Evolutionary conservation across 306 rosid species (phyloP).

Genomic region (Mimosa pudica): DNA sequence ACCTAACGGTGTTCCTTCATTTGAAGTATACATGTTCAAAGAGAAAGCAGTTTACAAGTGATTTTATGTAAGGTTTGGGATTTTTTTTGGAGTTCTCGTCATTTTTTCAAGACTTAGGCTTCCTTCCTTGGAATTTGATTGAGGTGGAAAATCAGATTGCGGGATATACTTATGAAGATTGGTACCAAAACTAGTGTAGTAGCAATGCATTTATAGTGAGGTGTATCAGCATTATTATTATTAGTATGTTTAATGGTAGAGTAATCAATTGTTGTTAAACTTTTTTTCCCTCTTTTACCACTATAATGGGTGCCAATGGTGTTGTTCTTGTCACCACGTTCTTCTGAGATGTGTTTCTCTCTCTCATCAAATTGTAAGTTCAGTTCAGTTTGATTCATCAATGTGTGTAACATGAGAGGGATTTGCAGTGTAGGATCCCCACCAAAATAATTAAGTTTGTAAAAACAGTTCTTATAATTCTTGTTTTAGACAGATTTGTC

Average conservation of each 20-base stretch:
- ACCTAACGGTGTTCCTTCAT: slow-evolving; percentile 64
- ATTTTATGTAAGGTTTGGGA: slow-evolving; percentile 69
- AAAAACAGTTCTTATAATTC: slow-evolving; percentile 39
- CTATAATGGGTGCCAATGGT: slow-evolving; percentile 61
- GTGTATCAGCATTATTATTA: slow-evolving; percentile 39
- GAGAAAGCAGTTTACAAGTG: slow-evolving; percentile 61
- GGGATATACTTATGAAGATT: slow-evolving; percentile 65
- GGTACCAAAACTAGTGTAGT: slow-evolving; percentile 51
- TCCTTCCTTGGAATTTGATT: slow-evolving; percentile 62
- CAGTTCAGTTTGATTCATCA: slow-evolving; percentile 55
- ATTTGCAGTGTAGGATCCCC: slow-evolving; percentile 55
- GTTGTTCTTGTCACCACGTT: slow-evolving; percentile 45
- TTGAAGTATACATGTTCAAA: slow-evolving; percentile 51
- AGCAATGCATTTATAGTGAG: slow-evolving; percentile 56
- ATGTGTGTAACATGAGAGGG: slow-evolving; percentile 57
- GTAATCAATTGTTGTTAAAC: slow-evolving; percentile 39
- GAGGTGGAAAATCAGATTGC: slow-evolving; percentile 79
- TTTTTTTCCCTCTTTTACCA: slow-evolving; percentile 39
- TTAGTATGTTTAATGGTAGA: slow-evolving; percentile 55
- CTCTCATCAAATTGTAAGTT: slow-evolving; percentile 52
- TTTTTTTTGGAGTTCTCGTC: slow-evolving; percentile 37
- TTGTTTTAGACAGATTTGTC: slow-evolving; percentile 32
- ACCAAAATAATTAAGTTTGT: slow-evolving; percentile 55
- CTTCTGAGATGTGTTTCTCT: slow-evolving; percentile 45
- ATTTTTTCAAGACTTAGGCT: slow-evolving; percentile 49